These are phyloP conservation scores for Chrysanthemum lavandulifolium DNA, from an alignment of 129 eudicot species.

Conservation along the genomic window DNA sequence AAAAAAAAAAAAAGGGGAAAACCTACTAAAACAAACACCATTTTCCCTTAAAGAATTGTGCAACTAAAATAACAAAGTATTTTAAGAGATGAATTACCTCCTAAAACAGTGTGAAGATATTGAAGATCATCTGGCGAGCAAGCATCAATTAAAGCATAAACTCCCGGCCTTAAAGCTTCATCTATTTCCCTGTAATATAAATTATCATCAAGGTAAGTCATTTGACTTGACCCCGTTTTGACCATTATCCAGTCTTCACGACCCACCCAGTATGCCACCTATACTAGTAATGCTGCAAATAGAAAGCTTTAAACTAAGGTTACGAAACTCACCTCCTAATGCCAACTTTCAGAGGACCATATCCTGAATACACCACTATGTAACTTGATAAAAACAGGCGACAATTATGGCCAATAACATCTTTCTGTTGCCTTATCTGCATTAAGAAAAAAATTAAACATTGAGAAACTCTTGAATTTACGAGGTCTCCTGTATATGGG, in stretches of 20 bases:
- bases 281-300: neutral
- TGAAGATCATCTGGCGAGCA: constrained; percentile 91
- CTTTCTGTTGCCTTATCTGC: constrained; percentile 92
- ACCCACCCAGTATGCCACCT: too few species aligned
- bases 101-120: constrained; percentile 76
- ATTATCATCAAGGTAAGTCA: neutral
- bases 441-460: neutral
- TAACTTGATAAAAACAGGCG: constrained; percentile 65
- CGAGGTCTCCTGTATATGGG: too few species aligned
- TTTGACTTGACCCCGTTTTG: neutral
- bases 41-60: neutral
- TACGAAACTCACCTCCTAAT: constrained; percentile 55
- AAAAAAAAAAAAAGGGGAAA: too few species aligned
- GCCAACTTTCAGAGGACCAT: constrained; percentile 68
- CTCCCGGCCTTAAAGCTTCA: constrained; percentile 88
- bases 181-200: constrained; percentile 73
- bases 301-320: constrained; percentile 7
- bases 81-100: constrained; percentile 48
- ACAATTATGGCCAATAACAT: constrained; percentile 49
- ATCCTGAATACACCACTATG: constrained; percentile 75
- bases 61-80: neutral
- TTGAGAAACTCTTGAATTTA: neutral
- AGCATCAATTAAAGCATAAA: constrained; percentile 84
- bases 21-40: neutral
- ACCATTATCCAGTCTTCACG: neutral